A percentile compares a stretch with the other conserved stretches of the same genome.
Conservation (phyloP, 108 stramenopile species). For the Halocafeteria seosinensis region DNA sequence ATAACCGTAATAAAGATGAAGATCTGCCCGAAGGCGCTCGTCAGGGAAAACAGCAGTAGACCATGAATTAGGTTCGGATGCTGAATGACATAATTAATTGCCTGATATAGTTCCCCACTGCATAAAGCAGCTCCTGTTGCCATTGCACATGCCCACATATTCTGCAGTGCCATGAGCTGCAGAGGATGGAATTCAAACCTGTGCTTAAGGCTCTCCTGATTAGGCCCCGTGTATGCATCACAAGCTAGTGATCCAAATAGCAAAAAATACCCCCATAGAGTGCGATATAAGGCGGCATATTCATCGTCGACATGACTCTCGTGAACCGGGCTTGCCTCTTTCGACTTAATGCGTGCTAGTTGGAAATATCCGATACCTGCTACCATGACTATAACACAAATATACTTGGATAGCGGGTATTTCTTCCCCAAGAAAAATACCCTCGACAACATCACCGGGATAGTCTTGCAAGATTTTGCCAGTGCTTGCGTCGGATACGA, state of each 20-base stretch:
- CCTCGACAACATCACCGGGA: constrained; percentile 5
- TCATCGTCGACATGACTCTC: neutral
- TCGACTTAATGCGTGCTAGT: constrained; percentile 34
- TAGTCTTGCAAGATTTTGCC: constrained; percentile 67
- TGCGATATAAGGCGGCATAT: neutral
- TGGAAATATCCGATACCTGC: constrained; percentile 48
- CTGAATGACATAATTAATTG: constrained; percentile 48
- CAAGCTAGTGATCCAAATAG: constrained; percentile 47
- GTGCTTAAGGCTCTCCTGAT: constrained; percentile 24
- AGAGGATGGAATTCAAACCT: constrained; percentile 45
- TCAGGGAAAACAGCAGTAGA: constrained; percentile 66
- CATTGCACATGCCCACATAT: constrained; percentile 45
- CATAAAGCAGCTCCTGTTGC: constrained; percentile 31
- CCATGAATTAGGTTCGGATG: constrained; percentile 69
- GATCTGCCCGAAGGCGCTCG: constrained; percentile 84
- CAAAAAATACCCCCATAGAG: constrained; percentile 33
- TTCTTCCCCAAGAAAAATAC: constrained; percentile 10
- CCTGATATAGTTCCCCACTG: constrained; percentile 39
- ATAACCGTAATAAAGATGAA: constrained; percentile 97
- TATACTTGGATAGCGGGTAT: constrained; percentile 23
- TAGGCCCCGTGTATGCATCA: constrained; percentile 65
- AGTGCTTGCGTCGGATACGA: constrained; percentile 66
- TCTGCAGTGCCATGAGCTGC: constrained; percentile 68
- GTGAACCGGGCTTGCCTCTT: neutral
- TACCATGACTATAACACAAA: constrained; percentile 34